Conservation (phyloP, 2,329 filamentous ascomycete species). For the Claviceps paspali region DNA sequence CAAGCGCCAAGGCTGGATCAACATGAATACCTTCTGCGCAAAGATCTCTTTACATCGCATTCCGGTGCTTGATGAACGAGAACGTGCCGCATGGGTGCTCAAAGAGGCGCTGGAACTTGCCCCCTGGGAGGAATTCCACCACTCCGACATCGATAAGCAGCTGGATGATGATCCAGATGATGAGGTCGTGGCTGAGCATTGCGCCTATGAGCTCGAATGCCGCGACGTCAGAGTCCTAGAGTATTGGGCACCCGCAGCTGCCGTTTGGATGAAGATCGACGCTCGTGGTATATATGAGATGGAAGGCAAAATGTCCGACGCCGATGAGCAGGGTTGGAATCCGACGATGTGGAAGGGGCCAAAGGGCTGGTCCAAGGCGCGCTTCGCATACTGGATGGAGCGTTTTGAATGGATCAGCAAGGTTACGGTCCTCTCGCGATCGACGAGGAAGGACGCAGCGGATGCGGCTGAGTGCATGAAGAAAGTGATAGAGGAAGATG, state of each 20-base stretch:
- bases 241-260: slow-evolving; percentile 3
- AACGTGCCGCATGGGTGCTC: not conserved
- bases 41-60: slow-evolving; percentile 1
- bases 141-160: slow-evolving; percentile 1
- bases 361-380: slow-evolving; percentile 1
- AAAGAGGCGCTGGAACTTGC: slow-evolving; percentile 1
- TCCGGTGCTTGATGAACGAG: not conserved
- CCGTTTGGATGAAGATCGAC: not conserved
- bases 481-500: not conserved
- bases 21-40: slow-evolving; percentile 1
- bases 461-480: not conserved
- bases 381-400: slow-evolving; percentile 1
- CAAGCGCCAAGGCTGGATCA: slow-evolving; percentile 2
- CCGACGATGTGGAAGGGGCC: not conserved
- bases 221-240: slow-evolving; percentile 1
- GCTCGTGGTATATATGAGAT: slow-evolving; percentile 1
- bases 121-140: slow-evolving; percentile 3
- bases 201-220: slow-evolving; percentile 4
- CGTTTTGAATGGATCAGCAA: slow-evolving; percentile 2
- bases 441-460: not conserved
- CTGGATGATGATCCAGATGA: slow-evolving; percentile 1
- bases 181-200: not conserved
- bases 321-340: not conserved
- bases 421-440: not conserved
- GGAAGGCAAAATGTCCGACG: not conserved